phyloP scores from a whole-genome alignment of 2,329 filamentous ascomycete species.

The Colletotrichum sp. region DNA sequence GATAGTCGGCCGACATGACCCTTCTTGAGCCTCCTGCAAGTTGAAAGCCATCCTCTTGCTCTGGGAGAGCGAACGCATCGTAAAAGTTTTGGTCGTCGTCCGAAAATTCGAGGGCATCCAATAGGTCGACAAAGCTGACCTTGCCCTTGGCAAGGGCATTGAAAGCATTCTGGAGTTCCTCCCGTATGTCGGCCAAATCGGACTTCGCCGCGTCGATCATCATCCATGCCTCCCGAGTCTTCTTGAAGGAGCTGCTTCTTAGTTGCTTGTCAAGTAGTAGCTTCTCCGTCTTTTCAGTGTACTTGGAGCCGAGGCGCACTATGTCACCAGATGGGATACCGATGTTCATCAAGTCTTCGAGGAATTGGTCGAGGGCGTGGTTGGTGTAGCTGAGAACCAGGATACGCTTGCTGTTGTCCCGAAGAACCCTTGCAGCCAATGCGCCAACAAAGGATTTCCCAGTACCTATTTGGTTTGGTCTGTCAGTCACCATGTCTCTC shows the following conservation, averaged over 20 bases:
- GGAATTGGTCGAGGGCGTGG: slow-evolving; percentile 69
- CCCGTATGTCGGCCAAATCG: slow-evolving; percentile 33
- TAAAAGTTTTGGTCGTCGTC: slow-evolving; percentile 56
- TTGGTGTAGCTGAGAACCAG: slow-evolving; percentile 74
- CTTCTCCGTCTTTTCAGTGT: slow-evolving; percentile 47
- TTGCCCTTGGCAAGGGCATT: slow-evolving; percentile 8
- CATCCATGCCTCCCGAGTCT: slow-evolving; percentile 36
- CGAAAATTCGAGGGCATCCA: slow-evolving; percentile 56
- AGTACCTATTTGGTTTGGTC: slow-evolving; percentile 54
- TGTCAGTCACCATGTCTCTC: not conserved
- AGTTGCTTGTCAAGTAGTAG: slow-evolving; percentile 52
- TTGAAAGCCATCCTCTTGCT: slow-evolving; percentile 47
- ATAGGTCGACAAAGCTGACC: slow-evolving; percentile 31
- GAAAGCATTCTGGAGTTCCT: slow-evolving; percentile 31
- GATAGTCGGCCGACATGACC: slow-evolving; percentile 46
- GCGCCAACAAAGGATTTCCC: slow-evolving; percentile 80
- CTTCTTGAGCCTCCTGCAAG: slow-evolving; percentile 52
- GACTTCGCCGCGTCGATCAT: slow-evolving; percentile 47
- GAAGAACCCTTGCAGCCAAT: slow-evolving; percentile 61
- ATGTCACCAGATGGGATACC: slow-evolving; percentile 57
- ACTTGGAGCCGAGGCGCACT: slow-evolving; percentile 69
- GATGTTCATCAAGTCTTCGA: slow-evolving; percentile 64
- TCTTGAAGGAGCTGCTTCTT: slow-evolving; percentile 29
- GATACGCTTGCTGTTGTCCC: slow-evolving; percentile 51
- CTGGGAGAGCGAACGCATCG: slow-evolving; percentile 60